Evolutionary conservation across 495 filamentous ascomycete species (phyloP), one percentile per base, ranked within the genome.

Genomic region (Penicillium coprophilum): DNA sequence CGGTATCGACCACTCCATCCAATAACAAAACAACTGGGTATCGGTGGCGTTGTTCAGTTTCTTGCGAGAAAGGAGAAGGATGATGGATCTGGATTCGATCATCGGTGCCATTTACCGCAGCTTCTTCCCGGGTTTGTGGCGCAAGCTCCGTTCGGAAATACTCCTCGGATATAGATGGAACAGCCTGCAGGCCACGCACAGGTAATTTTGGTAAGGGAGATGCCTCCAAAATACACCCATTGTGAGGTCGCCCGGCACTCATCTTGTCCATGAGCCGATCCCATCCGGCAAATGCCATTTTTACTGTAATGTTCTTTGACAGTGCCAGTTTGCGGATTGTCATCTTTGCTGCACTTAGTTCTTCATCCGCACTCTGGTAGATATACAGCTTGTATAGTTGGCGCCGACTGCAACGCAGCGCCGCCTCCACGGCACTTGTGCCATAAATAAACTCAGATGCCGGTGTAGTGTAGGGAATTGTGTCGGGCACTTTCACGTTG

Each of bases 391-490:
- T 90, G 76, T 94, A 96, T 4, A 96, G 69, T 61, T 90, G 80
- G 39, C 94, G 84, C 11, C 82, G 79, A 19, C 75, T 71, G 47
- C 83, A 81, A 55, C 76, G 85, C 19, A 98, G 72, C 1, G 92
- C 93, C 7, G 93, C 89, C 52, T 87, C 83, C n/a, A 97, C 88
- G 2, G 87, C 82, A 8, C 86, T 86, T 15, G 80, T 82, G 13
- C 94, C 94, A 65, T 96, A 97, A 8, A 98, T 80, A 68, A 96
- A 97, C 57, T 95, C 87, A 1, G 92, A 94, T 36, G 92, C 88
- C 0, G 92, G 86, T 4, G 89, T 92, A 3, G 89, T 91, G 64
- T 90, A 91, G 3, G 87, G 87, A 41, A 96, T 82, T 12, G 83
- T 80, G 20, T 85, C 36, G 0, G 85, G 85, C 0, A 73, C 66